Evolutionary conservation across 2,329 filamentous ascomycete species (phyloP).

Genomic region (Cytospora paraplurivora): DNA sequence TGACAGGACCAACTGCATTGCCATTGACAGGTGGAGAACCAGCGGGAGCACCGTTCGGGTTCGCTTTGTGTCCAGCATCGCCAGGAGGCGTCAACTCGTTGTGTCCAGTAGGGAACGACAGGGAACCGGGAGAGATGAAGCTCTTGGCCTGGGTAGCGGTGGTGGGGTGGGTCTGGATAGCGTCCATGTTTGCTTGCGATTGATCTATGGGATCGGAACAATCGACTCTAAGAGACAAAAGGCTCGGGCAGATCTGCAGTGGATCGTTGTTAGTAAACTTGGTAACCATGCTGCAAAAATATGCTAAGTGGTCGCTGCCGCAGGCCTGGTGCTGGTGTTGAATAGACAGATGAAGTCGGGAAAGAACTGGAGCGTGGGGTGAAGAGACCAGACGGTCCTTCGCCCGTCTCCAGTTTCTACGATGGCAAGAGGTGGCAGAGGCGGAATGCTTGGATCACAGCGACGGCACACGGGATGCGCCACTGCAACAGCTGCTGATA

Average conservation of each 20-base stretch:
- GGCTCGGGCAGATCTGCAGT: constrained; percentile 35
- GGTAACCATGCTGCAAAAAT: background rate
- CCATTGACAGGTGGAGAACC: constrained; percentile 63
- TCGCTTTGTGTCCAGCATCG: constrained; percentile 66
- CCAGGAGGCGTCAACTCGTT: constrained; percentile 81
- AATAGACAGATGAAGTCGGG: too few species aligned
- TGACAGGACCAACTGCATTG: constrained; percentile 82
- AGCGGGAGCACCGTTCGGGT: constrained; percentile 52
- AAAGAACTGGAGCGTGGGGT: background rate
- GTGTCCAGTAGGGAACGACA: constrained; percentile 86
- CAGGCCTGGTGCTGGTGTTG: background rate
- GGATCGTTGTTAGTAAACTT: constrained; percentile 4
- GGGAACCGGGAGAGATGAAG: constrained; percentile 88
- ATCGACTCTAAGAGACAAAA: constrained; percentile 6
- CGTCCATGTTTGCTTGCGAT: constrained; percentile 71
- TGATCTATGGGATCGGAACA: constrained; percentile 1
- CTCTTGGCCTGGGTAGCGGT: constrained; percentile 93
- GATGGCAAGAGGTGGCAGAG: constrained; percentile 5
- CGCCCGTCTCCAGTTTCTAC: constrained; percentile 12
- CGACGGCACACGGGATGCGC: constrained; percentile 8
- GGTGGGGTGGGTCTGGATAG: constrained; percentile 86
- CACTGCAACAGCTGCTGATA: constrained; percentile 11
- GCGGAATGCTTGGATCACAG: background rate
- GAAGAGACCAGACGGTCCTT: background rate
- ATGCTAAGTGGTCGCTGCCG: background rate